Evolutionary conservation across 129 eudicot genomes (phyloP).

Genomic region (Flaveria ramosissima): DNA sequence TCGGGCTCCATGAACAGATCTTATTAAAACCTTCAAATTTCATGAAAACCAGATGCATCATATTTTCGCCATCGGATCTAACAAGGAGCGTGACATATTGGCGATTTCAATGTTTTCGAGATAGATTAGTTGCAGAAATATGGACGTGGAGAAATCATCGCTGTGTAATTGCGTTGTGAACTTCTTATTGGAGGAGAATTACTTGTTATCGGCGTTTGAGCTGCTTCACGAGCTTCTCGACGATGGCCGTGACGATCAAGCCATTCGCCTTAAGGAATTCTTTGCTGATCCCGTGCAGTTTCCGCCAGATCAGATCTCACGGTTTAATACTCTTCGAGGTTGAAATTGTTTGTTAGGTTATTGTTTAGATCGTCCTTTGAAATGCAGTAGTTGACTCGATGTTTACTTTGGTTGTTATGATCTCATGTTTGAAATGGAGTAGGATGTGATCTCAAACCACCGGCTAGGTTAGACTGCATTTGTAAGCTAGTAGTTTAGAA

Average conservation of each 20-base stretch:
- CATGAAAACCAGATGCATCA: conserved; percentile 18
- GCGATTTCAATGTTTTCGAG: conserved; percentile 15
- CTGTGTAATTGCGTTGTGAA: conserved; percentile 97
- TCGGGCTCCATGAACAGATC: conserved; percentile 35
- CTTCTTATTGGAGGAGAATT: conserved; percentile 92
- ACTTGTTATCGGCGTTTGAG: conserved; percentile 91
- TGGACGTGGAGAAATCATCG: conserved; percentile 99
- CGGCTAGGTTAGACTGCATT: not conserved
- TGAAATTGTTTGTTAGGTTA: not conserved
- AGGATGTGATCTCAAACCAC: conserved; percentile 12
- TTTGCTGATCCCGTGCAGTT: conserved; percentile 86
- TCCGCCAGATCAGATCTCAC: conserved; percentile 99
- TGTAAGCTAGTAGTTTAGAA: not conserved
- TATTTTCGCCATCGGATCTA: conserved; percentile 13
- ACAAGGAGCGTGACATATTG: not conserved
- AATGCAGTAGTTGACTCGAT: conserved; percentile 12
- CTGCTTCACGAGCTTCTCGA: conserved; percentile 99
- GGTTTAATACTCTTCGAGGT: conserved; percentile 93
- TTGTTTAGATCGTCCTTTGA: not conserved
- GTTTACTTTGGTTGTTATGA: not conserved
- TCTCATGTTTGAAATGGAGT: conserved; percentile 27
- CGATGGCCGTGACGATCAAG: conserved; percentile 89
- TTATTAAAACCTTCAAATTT: conserved; percentile 33
- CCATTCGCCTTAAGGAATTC: conserved; percentile 91
- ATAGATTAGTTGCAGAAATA: conserved; percentile 21